A percentile compares a stretch with the other conserved stretches of the same genome.
Conservation (phyloP, 805 yeast genomes). For the Saccharomycopsis sp. region DNA sequence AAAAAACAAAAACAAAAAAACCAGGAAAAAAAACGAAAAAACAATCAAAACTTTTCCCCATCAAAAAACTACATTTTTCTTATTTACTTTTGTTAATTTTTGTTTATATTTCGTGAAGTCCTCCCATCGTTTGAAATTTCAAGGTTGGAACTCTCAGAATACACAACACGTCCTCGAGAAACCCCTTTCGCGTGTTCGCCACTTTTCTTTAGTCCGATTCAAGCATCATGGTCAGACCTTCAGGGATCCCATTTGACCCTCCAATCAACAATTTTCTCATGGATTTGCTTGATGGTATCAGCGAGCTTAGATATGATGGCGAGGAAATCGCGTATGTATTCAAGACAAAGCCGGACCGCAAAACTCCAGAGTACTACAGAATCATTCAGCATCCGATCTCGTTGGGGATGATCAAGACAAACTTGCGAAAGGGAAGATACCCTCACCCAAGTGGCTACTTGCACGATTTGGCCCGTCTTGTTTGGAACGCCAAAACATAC, state of each 20-base stretch:
- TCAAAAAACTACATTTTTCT: too few relatives aligned
- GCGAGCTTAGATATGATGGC: conserved; percentile 27
- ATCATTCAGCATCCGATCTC: conserved; percentile 76
- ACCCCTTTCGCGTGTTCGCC: too few relatives aligned
- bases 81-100: too few relatives aligned
- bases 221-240: conserved; percentile 3
- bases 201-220: too few relatives aligned
- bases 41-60: too few relatives aligned
- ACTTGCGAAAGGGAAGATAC: conserved; percentile 47
- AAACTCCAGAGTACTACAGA: conserved; percentile 68
- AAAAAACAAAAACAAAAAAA: too few relatives aligned
- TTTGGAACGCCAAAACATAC: conserved; percentile 84
- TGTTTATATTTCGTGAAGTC: too few relatives aligned
- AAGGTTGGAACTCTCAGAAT: too few relatives aligned
- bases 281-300: conserved; percentile 1
- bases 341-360: conserved; percentile 64
- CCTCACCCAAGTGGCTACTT: conserved; percentile 58
- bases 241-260: conserved; percentile 5
- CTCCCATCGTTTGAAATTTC: too few relatives aligned
- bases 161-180: too few relatives aligned
- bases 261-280: conserved; percentile 1
- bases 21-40: too few relatives aligned
- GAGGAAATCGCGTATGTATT: conserved; percentile 45
- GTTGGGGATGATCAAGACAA: conserved; percentile 57
- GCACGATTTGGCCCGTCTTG: conserved; percentile 70